These are phyloP conservation scores for Nyctanthes arbortristis DNA, from an alignment of 257 asterid species.

Conservation along the genomic window DNA sequence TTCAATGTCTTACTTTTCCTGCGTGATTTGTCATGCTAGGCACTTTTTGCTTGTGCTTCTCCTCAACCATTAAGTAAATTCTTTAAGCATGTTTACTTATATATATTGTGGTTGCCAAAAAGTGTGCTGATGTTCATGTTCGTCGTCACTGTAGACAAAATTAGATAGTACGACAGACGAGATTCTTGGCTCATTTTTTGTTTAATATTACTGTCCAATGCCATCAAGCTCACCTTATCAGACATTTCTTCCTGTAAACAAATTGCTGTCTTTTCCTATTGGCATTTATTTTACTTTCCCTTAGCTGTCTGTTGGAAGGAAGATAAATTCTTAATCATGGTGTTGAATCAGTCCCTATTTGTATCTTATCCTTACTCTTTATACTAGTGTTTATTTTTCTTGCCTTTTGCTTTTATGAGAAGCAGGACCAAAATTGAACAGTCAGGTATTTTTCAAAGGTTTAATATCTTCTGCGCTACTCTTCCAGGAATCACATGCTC, in stretches of 20 bases:
- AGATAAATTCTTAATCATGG: background rate
- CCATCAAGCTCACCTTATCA: too few relatives aligned
- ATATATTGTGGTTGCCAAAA: background rate
- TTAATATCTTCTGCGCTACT: conserved; percentile 41
- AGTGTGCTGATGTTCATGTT: background rate
- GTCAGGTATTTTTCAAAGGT: conserved; percentile 38
- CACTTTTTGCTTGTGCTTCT: conserved; percentile 1
- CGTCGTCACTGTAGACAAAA: background rate
- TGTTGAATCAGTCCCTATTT: background rate
- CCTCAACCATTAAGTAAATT: too few relatives aligned
- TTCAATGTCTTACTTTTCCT: background rate
- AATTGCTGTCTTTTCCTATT: background rate
- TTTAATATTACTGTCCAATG: too few relatives aligned
- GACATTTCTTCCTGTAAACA: too few relatives aligned
- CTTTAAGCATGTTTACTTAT: background rate
- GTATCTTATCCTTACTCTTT: conserved; percentile 3
- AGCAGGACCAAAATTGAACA: too few relatives aligned
- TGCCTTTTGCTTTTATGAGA: too few relatives aligned
- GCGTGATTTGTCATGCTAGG: background rate
- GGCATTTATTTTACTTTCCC: background rate
- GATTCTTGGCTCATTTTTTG: background rate
- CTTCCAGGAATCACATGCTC: conserved; percentile 79
- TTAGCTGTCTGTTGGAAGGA: background rate
- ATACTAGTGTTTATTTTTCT: too few relatives aligned
- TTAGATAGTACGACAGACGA: background rate